These are phyloP conservation scores for Durusdinium trenchii DNA, from an alignment of 73 alveolate genomes.

Conservation along the genomic window DNA sequence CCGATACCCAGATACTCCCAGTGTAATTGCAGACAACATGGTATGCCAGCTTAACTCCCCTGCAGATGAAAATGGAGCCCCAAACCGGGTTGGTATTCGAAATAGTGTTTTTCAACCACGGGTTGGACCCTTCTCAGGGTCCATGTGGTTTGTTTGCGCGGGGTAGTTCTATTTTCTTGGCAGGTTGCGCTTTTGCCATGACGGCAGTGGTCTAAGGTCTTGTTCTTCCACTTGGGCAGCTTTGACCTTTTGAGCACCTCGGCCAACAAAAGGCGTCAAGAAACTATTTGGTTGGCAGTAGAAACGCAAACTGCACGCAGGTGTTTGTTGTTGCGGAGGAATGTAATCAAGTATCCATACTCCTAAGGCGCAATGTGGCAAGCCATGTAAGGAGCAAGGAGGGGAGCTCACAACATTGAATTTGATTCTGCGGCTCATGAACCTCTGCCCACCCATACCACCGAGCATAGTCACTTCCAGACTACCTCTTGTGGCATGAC, in stretches of 20 bases:
- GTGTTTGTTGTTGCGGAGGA: background rate
- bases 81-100: background rate
- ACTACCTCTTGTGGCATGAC: too few relatives aligned
- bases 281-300: background rate
- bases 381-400: too few relatives aligned
- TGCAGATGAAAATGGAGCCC: background rate
- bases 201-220: background rate
- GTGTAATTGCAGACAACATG: too few relatives aligned
- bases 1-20: too few relatives aligned
- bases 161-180: background rate
- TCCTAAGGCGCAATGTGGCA: too few relatives aligned
- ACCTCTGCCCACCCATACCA: too few relatives aligned
- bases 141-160: background rate
- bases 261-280: background rate
- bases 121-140: background rate
- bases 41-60: background rate
- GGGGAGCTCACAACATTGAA: too few relatives aligned
- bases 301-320: too few relatives aligned
- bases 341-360: background rate
- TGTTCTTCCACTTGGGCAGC: slow-evolving; percentile 57
- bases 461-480: too few relatives aligned
- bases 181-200: background rate
- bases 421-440: too few relatives aligned
- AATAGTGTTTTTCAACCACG: background rate
- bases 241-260: slow-evolving; percentile 11